Evolutionary conservation across 768 basidiomycete species (phyloP).

Genomic region (Leccinellum rugosiceps): DNA sequence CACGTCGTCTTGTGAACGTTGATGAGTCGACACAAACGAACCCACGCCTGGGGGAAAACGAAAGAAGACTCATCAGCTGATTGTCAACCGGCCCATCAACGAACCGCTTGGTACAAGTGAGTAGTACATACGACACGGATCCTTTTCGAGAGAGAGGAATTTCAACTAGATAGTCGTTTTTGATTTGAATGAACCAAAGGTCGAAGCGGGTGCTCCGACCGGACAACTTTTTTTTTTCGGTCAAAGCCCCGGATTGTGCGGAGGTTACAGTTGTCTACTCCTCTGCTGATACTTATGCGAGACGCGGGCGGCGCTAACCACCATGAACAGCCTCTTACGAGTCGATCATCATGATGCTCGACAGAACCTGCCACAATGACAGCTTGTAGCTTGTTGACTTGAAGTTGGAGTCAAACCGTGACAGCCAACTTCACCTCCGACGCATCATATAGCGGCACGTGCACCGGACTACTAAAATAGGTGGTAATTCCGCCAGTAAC

Average conservation of each 20-base stretch:
- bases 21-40: not conserved
- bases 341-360: not conserved
- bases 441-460: too few species aligned
- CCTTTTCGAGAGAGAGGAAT: not conserved
- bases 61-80: not conserved
- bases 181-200: not conserved
- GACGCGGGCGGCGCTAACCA: not conserved
- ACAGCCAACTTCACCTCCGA: too few species aligned
- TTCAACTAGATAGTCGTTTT: not conserved
- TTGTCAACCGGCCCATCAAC: not conserved
- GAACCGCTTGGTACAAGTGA: not conserved
- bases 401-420: too few species aligned
- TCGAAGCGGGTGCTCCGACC: too few species aligned
- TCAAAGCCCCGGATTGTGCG: not conserved
- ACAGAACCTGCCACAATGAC: too few species aligned
- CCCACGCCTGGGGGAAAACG: not conserved
- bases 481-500: too few species aligned
- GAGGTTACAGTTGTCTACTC: not conserved
- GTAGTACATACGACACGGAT: not conserved
- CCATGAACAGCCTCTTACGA: not conserved
- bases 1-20: not conserved
- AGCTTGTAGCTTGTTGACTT: too few species aligned
- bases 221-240: not conserved
- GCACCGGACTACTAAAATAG: too few species aligned
- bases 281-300: not conserved